Evolutionary conservation across 2,329 filamentous ascomycete genomes (phyloP).

Genomic region (Claviceps maximensis): DNA sequence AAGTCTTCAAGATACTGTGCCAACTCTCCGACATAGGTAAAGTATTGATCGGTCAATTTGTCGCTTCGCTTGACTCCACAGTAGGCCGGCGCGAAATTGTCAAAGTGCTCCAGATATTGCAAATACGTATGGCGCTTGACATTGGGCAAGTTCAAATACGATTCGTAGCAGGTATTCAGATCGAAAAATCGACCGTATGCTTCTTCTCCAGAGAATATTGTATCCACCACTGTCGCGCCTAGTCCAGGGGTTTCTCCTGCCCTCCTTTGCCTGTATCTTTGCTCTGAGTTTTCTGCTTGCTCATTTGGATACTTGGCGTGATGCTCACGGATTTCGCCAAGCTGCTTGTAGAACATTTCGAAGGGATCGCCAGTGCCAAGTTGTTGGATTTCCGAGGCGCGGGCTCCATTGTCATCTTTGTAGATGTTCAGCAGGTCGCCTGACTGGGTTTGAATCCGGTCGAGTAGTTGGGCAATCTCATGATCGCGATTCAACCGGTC

Average conservation of each 20-base stretch:
- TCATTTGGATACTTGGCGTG: conserved; percentile 88
- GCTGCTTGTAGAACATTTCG: conserved; percentile 79
- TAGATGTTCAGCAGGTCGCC: conserved; percentile 71
- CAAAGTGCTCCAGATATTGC: conserved; percentile 86
- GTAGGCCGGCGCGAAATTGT: conserved; percentile 64
- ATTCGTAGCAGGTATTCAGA: conserved; percentile 69
- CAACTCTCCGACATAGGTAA: conserved; percentile 72
- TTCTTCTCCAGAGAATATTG: conserved; percentile 92
- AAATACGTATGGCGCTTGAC: conserved; percentile 79
- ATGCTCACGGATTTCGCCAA: conserved; percentile 70
- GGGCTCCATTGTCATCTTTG: conserved; percentile 59
- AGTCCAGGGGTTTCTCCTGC: conserved; percentile 50
- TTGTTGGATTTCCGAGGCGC: conserved; percentile 67
- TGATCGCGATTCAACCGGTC: conserved; percentile 85
- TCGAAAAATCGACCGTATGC: conserved; percentile 88
- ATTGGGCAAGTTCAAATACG: conserved; percentile 78
- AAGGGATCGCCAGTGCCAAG: conserved; percentile 79
- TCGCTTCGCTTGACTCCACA: conserved; percentile 64
- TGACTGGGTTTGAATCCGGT: conserved; percentile 79
- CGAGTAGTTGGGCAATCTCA: conserved; percentile 74
- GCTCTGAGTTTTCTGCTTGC: conserved; percentile 87
- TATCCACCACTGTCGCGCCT: conserved; percentile 60
- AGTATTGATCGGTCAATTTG: conserved; percentile 87
- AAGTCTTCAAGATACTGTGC: conserved; percentile 79
- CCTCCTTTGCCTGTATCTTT: conserved; percentile 66